These are phyloP conservation scores for Telopea speciosissima DNA, from an alignment of 177 flowering plant species.

Conservation along the genomic window DNA sequence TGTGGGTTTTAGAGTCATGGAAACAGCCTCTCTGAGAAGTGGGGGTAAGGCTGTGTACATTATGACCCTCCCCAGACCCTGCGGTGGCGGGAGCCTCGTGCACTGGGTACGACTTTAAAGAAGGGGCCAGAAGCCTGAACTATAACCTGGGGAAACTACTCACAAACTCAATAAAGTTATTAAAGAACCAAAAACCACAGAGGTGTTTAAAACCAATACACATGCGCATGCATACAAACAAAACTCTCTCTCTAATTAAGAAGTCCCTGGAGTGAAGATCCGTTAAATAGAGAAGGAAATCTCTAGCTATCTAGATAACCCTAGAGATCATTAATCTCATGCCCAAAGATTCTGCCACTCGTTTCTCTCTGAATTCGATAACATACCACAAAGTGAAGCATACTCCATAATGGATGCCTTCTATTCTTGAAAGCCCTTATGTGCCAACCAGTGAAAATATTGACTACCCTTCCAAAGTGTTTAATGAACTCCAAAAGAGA, in stretches of 20 bases:
- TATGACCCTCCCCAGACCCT: too few relatives aligned
- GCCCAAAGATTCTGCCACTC: not conserved
- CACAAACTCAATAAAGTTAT: not conserved
- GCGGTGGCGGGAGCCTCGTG: too few relatives aligned
- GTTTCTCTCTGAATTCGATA: not conserved
- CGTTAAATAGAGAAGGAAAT: not conserved
- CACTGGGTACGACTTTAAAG: too few relatives aligned
- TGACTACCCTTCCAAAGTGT: too few relatives aligned
- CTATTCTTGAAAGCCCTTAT: not conserved
- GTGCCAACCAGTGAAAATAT: too few relatives aligned
- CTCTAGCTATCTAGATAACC: not conserved
- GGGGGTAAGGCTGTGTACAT: too few relatives aligned
- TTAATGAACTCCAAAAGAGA: too few relatives aligned
- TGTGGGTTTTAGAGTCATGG: too few relatives aligned
- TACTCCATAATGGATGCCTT: not conserved
- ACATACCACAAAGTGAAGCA: not conserved
- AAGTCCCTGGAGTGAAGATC: not conserved
- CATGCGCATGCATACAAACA: too few relatives aligned
- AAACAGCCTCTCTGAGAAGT: too few relatives aligned
- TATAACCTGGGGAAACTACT: not conserved
- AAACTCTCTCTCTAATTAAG: not conserved
- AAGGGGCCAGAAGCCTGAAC: not conserved
- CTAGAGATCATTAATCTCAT: not conserved
- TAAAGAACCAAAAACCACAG: not conserved
- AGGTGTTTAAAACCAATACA: too few relatives aligned